Evolutionary conservation across 106 monocot species (phyloP).

Genomic region (Apostasia shenzhenica): DNA sequence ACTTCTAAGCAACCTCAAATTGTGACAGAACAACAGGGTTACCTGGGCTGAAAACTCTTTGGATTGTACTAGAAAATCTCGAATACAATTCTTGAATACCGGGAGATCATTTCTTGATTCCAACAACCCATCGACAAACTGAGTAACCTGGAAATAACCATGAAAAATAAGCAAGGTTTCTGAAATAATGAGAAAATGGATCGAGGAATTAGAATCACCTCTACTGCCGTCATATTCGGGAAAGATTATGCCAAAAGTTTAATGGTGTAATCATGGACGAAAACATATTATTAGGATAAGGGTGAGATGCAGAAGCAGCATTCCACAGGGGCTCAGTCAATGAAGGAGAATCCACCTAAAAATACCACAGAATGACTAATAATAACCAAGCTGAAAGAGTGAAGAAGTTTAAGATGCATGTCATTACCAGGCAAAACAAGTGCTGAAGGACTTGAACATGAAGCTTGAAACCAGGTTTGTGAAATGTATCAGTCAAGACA

Average conservation of each 20-base stretch:
- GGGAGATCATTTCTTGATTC: conserved; percentile 66
- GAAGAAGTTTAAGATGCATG: neutral
- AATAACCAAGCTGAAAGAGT: neutral
- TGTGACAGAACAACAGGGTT: conserved; percentile 7
- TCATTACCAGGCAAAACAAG: conserved; percentile 78
- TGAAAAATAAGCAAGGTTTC: neutral
- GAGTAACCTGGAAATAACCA: conserved; percentile 43
- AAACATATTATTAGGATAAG: conserved; percentile 64
- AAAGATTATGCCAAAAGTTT: conserved; percentile 87
- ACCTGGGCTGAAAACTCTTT: conserved; percentile 97
- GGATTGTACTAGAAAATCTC: conserved; percentile 90
- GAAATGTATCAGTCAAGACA: conserved; percentile 89
- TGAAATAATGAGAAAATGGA: neutral
- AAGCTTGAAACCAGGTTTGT: conserved; percentile 91
- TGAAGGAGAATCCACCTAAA: conserved; percentile 61
- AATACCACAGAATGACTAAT: neutral
- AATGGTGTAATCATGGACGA: conserved; percentile 84
- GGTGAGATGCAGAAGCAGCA: conserved; percentile 47
- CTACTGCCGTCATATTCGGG: conserved; percentile 77
- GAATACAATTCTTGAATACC: conserved; percentile 72
- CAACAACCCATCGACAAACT: conserved; percentile 79
- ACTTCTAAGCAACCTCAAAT: neutral
- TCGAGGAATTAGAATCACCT: conserved; percentile 31
- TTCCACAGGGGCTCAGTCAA: conserved; percentile 91
- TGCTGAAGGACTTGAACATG: conserved; percentile 87